These are phyloP conservation scores for Clausena lansium DNA, from an alignment of 345 rosid genomes.

Conservation along the genomic window DNA sequence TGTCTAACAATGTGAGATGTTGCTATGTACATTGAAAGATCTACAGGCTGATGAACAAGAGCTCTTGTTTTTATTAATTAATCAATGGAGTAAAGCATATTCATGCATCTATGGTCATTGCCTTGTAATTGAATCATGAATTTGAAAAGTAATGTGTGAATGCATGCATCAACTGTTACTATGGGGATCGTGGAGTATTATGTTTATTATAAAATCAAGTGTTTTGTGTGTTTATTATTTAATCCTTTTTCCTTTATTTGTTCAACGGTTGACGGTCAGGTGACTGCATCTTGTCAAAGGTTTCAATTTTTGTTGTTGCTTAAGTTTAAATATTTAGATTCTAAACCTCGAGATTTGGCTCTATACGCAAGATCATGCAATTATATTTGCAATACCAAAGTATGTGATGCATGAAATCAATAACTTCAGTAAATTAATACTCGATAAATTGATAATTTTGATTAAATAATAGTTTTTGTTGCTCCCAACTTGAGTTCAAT, in stretches of 20 bases:
- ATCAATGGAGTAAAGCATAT: no score
- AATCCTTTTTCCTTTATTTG: neutral
- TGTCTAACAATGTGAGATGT: no score
- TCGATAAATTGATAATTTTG: no score
- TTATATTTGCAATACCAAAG: neutral
- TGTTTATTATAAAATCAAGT: neutral
- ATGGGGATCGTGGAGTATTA: neutral
- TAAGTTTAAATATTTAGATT: neutral
- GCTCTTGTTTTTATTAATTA: no score
- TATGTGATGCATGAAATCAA: neutral
- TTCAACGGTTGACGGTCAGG: neutral
- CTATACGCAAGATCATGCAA: neutral
- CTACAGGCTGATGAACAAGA: no score
- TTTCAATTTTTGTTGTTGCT: no score
- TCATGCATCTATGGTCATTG: no score
- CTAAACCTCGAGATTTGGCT: neutral
- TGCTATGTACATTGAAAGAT: no score
- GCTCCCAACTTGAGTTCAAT: no score
- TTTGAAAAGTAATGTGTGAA: neutral
- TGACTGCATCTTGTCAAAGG: neutral
- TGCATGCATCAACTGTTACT: neutral
- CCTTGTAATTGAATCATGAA: no score
- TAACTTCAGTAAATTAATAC: no score
- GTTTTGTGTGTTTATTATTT: neutral
- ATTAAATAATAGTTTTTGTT: no score